Evolutionary conservation across 1,284 basidiomycete species (phyloP).

Genomic region (Tranzscheliella williamsii): DNA sequence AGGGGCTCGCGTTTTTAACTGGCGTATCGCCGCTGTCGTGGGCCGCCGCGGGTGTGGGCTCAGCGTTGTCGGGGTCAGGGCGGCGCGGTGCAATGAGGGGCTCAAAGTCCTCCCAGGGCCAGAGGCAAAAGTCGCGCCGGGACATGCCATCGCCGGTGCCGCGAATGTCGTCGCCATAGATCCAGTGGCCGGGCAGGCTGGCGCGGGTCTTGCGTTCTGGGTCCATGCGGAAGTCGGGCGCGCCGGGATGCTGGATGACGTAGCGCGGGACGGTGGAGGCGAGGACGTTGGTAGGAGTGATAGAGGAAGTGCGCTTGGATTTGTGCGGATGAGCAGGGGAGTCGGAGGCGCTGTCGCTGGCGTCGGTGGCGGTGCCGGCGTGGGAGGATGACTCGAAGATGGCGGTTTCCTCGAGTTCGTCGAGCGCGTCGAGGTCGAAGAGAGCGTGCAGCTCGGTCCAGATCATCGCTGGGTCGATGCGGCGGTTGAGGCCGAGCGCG

Average conservation of each 20-base stretch:
- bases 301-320: background rate
- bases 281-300: background rate
- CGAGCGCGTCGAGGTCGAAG: slow-evolving; percentile 48
- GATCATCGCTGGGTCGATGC: slow-evolving; percentile 16
- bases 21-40: no score
- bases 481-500: slow-evolving; percentile 22
- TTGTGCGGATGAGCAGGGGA: background rate
- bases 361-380: slow-evolving; percentile 21
- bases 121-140: slow-evolving; percentile 33
- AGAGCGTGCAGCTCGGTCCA: slow-evolving; percentile 42
- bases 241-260: slow-evolving; percentile 30
- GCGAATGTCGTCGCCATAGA: slow-evolving; percentile 23
- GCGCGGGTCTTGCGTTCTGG: slow-evolving; percentile 2
- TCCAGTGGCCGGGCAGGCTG: slow-evolving; percentile 25
- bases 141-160: slow-evolving; percentile 37
- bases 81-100: slow-evolving; percentile 28
- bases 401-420: slow-evolving; percentile 44
- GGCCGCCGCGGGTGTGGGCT: slow-evolving; percentile 1
- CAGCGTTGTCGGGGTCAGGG: slow-evolving; percentile 8
- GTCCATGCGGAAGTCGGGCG: slow-evolving; percentile 18
- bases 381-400: slow-evolving; percentile 37
- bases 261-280: slow-evolving; percentile 1
- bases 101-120: slow-evolving; percentile 39
- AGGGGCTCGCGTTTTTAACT: no score
- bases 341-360: slow-evolving; percentile 8